phyloP scores from a whole-genome alignment of 164 flowering plant genomes.

The Protea cynaroides region DNA sequence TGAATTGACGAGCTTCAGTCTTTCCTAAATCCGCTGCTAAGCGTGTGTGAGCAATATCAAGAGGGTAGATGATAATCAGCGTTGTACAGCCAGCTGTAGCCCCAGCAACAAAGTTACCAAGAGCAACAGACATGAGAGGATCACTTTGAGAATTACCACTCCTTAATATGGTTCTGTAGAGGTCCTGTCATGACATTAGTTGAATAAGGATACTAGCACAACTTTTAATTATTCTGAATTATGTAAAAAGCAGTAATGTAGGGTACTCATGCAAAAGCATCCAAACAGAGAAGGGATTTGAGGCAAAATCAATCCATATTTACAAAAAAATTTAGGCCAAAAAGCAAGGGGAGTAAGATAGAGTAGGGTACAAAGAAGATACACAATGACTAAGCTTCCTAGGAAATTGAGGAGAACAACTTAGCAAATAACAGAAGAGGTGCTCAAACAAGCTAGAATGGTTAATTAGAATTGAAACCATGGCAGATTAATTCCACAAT shows the following conservation, averaged over 20 bases:
- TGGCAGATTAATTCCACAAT: too few species aligned
- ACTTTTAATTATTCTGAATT: background rate
- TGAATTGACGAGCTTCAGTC: constrained; percentile 67
- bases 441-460: too few species aligned
- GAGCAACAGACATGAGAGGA: constrained; percentile 43
- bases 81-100: constrained; percentile 95
- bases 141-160: constrained; percentile 24
- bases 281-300: too few species aligned
- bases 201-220: background rate
- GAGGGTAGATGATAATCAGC: constrained; percentile 76
- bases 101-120: constrained; percentile 82
- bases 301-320: background rate
- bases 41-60: constrained; percentile 96
- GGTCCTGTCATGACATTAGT: constrained; percentile 51
- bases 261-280: background rate
- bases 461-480: too few species aligned
- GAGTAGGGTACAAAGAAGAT: too few species aligned
- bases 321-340: background rate
- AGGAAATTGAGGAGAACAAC: too few species aligned
- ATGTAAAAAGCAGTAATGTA: background rate
- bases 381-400: too few species aligned
- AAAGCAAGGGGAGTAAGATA: too few species aligned
- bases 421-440: too few species aligned
- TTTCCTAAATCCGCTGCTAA: constrained; percentile 90
- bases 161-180: constrained; percentile 59